These are phyloP conservation scores for Diaporthe caulivora DNA, from an alignment of 2,329 filamentous ascomycete genomes.

Conservation along the genomic window DNA sequence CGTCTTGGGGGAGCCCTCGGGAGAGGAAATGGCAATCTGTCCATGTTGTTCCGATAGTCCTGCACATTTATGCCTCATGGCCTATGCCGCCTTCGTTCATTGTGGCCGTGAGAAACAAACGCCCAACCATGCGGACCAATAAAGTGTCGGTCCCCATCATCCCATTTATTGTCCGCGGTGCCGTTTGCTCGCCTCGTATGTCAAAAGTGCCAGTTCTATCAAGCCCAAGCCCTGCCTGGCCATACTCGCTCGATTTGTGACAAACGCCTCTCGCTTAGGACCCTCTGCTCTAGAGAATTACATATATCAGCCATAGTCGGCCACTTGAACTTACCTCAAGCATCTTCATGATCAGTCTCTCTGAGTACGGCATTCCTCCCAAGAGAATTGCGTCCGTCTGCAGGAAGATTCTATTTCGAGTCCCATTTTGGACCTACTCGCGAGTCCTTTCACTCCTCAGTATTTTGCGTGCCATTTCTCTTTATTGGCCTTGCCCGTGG, in stretches of 20 bases:
- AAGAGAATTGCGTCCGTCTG: neutral
- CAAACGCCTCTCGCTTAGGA: neutral
- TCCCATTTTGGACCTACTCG: neutral
- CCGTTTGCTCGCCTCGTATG: constrained; percentile 36
- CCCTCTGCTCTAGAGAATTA: neutral
- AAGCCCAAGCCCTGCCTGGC: constrained; percentile 23
- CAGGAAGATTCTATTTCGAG: neutral
- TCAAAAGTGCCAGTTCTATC: constrained; percentile 33
- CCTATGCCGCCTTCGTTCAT: constrained; percentile 17
- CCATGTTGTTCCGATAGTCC: constrained; percentile 10
- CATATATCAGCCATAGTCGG: constrained; percentile 30
- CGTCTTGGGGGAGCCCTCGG: neutral
- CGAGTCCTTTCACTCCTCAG: neutral
- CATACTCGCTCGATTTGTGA: constrained; percentile 18
- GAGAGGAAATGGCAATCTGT: neutral
- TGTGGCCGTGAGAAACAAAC: constrained; percentile 32
- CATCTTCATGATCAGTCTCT: neutral
- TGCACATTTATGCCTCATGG: constrained; percentile 36
- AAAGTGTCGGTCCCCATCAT: constrained; percentile 5
- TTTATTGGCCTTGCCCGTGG: neutral
- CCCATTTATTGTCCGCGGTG: constrained; percentile 16
- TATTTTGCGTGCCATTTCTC: neutral
- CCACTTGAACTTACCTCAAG: neutral
- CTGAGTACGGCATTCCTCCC: neutral
- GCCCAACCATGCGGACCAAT: constrained; percentile 27